Base-by-base conservation (phyloP, 2,329 filamentous ascomycete genomes). In the Sporothrix curviconia region DNA sequence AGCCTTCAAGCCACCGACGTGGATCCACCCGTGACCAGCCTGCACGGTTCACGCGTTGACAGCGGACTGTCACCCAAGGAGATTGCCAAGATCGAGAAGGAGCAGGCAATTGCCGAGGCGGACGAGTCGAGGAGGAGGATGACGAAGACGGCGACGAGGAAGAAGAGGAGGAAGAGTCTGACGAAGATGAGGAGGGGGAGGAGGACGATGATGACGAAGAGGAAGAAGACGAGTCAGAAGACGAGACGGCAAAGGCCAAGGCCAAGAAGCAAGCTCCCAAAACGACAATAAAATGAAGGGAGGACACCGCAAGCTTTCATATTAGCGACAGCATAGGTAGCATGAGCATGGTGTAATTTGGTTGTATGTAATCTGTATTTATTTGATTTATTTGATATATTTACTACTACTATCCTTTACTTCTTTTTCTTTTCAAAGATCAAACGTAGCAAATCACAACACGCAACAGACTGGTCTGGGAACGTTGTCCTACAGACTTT, bases 31-130 rank as follows among this genome's bases (percentile, higher is more conserved):
- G 64, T 70, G 32, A 69, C 67, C 9, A 66, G 68, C 47, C 64
- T 70, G 49, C 64, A 66, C 61, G 73, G 72, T 2, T 66, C 71
- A 3, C 57, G 62, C 4, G 64, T 74, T 14, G 65, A 62, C 19
- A 64, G 62, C 6, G 72, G 67, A n/a, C 24, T 56, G n/a, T 69
- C 69, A 12, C 53, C 68, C 9, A 72, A 71, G 50, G 69, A 75
- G 62, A 73, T 73, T 55, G 69, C 72, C 24, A 71, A 69, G 9
- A 62, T 73, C 11, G 74, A 76, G 64, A 70, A 69, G 61, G 67
- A 68, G 19, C 66, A 73, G 65, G 65, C 68, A 15, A 74, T 74
- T 22, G 67, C 71, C 51, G 74, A 78, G 67, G 73, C 70, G 58
- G 62, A 70, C 0, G 69, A 71, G 43, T 54, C 67, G 24, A 70